phyloP scores from a whole-genome alignment of 2,329 filamentous ascomycete genomes.

The Aurifilum marmelostoma region DNA sequence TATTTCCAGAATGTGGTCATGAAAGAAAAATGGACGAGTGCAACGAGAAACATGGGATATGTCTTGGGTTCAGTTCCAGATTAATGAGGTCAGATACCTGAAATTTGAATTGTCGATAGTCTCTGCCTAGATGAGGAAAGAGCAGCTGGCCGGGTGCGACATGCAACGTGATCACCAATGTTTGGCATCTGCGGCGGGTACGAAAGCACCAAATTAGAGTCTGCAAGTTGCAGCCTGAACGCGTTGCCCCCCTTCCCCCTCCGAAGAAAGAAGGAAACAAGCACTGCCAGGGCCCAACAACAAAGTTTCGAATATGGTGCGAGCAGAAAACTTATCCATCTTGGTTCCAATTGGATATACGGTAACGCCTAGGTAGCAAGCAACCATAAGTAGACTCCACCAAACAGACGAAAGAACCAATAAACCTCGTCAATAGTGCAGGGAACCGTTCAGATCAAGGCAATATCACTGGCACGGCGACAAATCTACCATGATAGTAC shows the following conservation, averaged over 20 bases:
- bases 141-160: not conserved
- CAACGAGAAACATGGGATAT: slow-evolving; percentile 5
- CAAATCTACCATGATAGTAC: not conserved
- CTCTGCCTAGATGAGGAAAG: not conserved
- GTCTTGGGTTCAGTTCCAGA: not conserved
- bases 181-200: not conserved
- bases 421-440: not conserved
- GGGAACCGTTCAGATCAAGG: not conserved
- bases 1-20: not conserved
- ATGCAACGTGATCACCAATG: not conserved
- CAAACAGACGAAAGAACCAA: not conserved
- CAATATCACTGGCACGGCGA: not conserved
- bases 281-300: not conserved
- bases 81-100: not conserved
- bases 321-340: too few relatives aligned
- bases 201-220: too few relatives aligned
- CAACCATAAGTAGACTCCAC: not conserved
- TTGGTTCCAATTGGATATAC: too few relatives aligned
- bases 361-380: too few relatives aligned
- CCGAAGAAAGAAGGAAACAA: not conserved
- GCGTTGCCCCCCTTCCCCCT: not conserved
- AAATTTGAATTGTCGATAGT: not conserved
- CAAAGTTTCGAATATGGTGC: slow-evolving; percentile 6
- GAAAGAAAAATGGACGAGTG: not conserved
- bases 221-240: not conserved